These are phyloP conservation scores for Aspergillus brunneoviolaceus DNA, from an alignment of 2,329 filamentous ascomycete species.

Conservation along the genomic window DNA sequence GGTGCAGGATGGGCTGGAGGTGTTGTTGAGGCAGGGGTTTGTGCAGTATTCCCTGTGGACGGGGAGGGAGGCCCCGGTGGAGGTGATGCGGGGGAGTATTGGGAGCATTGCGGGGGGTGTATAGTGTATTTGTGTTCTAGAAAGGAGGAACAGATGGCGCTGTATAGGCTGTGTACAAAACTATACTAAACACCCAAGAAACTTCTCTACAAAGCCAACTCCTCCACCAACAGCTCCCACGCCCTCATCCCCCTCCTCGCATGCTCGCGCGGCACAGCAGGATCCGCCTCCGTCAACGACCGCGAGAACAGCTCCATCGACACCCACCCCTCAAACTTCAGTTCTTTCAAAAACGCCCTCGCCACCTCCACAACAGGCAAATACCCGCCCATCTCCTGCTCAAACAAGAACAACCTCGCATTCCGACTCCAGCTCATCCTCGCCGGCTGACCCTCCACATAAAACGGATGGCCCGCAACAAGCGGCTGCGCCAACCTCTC, in stretches of 20 bases:
- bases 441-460: slow-evolving; percentile 56
- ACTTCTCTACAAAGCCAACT: not conserved
- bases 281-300: slow-evolving; percentile 53
- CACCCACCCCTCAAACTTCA: slow-evolving; percentile 67
- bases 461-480: slow-evolving; percentile 54
- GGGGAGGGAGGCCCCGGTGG: not conserved
- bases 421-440: slow-evolving; percentile 78
- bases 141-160: too few relatives aligned
- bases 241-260: slow-evolving; percentile 50
- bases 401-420: slow-evolving; percentile 66
- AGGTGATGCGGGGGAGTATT: slow-evolving; percentile 1
- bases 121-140: too few relatives aligned
- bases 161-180: too few relatives aligned
- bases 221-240: slow-evolving; percentile 48
- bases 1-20: not conserved
- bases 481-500: slow-evolving; percentile 24
- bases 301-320: slow-evolving; percentile 68
- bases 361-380: slow-evolving; percentile 63
- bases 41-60: slow-evolving; percentile 1
- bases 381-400: slow-evolving; percentile 61
- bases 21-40: slow-evolving; percentile 1
- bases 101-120: not conserved
- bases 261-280: slow-evolving; percentile 55
- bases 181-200: too few relatives aligned
- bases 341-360: slow-evolving; percentile 59